phyloP scores from a whole-genome alignment of 2,329 filamentous ascomycete genomes.

The Penicillium paneum region DNA sequence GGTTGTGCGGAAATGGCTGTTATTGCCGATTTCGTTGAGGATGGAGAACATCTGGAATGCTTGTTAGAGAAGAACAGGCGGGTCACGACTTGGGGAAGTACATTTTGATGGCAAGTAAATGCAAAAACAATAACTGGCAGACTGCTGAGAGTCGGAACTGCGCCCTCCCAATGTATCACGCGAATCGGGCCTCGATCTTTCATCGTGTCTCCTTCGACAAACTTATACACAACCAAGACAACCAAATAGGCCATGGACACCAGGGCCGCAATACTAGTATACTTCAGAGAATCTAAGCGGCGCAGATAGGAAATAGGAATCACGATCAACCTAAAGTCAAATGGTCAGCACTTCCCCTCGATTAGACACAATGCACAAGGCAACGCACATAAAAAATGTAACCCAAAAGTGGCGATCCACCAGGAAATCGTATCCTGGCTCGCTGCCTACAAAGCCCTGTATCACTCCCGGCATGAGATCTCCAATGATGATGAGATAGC shows the following conservation, averaged over 20 bases:
- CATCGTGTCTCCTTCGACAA: conserved; percentile 70
- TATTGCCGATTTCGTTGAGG: conserved; percentile 86
- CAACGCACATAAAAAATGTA: conserved; percentile 79
- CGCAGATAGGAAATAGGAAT: conserved; percentile 92
- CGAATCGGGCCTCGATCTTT: conserved; percentile 71
- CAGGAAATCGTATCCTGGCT: conserved; percentile 67
- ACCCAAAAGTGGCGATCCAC: conserved; percentile 96
- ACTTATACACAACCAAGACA: conserved; percentile 89
- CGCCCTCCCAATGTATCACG: conserved; percentile 73
- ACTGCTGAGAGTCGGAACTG: conserved; percentile 74
- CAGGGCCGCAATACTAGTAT: conserved; percentile 87
- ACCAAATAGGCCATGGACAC: conserved; percentile 93
- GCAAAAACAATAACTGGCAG: conserved; percentile 96
- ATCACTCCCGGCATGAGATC: conserved; percentile 97
- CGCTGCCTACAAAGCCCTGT: conserved; percentile 67
- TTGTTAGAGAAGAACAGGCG: conserved; percentile 13
- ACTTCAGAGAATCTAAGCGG: conserved; percentile 91
- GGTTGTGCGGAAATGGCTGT: conserved; percentile 73
- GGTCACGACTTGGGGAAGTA: conserved; percentile 43
- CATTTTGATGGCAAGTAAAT: conserved; percentile 99
- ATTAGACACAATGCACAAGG: background rate
- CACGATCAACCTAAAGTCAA: conserved; percentile 67
- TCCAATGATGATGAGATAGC: conserved; percentile 97
- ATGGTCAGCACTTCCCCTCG: background rate
- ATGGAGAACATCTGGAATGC: conserved; percentile 87